These are phyloP conservation scores for Elongisporangium anandrum DNA, from an alignment of 352 stramenopile species.

Conservation along the genomic window DNA sequence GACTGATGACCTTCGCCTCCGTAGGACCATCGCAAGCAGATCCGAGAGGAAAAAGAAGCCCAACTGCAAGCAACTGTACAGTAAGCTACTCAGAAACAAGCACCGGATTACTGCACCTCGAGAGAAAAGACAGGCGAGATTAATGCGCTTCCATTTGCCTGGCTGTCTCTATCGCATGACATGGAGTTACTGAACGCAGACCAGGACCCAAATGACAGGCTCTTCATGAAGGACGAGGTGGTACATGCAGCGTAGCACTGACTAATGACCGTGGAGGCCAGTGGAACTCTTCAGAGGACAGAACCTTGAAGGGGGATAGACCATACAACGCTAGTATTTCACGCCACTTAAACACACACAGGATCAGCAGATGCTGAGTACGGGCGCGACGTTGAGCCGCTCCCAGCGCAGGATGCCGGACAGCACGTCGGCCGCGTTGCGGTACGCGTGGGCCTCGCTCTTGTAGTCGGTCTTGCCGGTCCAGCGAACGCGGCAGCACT, in stretches of 20 bases:
- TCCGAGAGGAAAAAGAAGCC: not conserved
- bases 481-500: conserved; percentile 21
- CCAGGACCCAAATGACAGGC: too few relatives aligned
- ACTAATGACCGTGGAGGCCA: too few relatives aligned
- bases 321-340: too few relatives aligned
- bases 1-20: not conserved
- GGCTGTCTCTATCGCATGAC: too few relatives aligned
- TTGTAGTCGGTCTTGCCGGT: conserved; percentile 28
- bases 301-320: too few relatives aligned
- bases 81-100: not conserved
- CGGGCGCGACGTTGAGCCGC: conserved; percentile 17
- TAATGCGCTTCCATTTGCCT: too few relatives aligned
- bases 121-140: not conserved
- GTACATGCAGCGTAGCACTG: too few relatives aligned
- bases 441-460: conserved; percentile 19
- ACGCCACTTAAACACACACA: too few relatives aligned
- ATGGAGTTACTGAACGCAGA: too few relatives aligned
- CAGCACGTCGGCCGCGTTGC: conserved; percentile 23
- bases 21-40: not conserved
- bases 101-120: not conserved
- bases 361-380: conserved; percentile 5
- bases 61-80: not conserved
- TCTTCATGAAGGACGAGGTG: too few relatives aligned
- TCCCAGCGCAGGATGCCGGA: conserved; percentile 27
- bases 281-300: too few relatives aligned